These are phyloP conservation scores for Solanum sparsipilum DNA, from an alignment of 257 asterid genomes.

Conservation along the genomic window DNA sequence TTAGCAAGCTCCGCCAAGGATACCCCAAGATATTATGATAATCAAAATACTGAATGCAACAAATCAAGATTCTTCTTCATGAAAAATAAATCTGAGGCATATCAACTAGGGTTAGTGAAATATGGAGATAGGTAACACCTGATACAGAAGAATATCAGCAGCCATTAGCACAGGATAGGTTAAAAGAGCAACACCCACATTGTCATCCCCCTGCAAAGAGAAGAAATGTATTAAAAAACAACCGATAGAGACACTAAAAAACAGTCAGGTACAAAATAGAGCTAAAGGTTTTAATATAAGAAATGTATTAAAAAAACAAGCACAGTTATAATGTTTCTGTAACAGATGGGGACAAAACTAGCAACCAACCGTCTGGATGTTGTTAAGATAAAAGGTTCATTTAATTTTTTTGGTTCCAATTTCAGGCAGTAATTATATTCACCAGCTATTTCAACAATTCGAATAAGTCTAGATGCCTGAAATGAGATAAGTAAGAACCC, in stretches of 20 bases:
- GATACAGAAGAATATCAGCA: slow-evolving; percentile 90
- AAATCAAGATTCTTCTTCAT: neutral
- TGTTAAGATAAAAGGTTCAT: neutral
- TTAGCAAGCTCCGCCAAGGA: neutral
- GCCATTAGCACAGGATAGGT: slow-evolving; percentile 98
- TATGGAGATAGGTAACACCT: slow-evolving; percentile 31
- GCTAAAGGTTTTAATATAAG: neutral
- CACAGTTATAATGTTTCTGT: neutral
- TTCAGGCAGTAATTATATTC: neutral
- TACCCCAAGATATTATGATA: neutral
- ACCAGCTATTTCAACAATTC: neutral
- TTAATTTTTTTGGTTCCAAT: neutral
- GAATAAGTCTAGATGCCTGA: neutral
- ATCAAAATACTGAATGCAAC: neutral
- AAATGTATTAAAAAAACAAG: neutral
- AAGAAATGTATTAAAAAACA: neutral
- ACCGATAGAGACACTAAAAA: neutral
- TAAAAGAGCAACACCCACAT: slow-evolving; percentile 90
- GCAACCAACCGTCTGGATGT: neutral
- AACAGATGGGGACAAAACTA: neutral
- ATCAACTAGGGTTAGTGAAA: neutral
- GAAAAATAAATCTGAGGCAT: neutral
- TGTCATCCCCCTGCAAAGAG: slow-evolving; percentile 71
- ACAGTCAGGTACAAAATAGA: neutral
- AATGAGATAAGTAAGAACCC: neutral